These are phyloP conservation scores for Zopfia rhizophila DNA, from an alignment of 2,329 filamentous ascomycete genomes.

Conservation along the genomic window DNA sequence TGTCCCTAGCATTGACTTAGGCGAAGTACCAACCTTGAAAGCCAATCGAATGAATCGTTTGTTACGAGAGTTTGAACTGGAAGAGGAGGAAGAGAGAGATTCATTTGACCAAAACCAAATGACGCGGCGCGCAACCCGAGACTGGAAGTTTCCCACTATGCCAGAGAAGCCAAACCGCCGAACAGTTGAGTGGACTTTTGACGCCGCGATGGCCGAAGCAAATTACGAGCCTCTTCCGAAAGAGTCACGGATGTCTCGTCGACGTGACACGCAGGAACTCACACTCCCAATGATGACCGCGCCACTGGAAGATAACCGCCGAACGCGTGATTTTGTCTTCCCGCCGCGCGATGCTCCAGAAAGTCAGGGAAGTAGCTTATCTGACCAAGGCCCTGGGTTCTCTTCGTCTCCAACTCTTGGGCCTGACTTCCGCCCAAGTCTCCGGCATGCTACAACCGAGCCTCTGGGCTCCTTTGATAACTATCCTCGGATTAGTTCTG, in stretches of 20 bases:
- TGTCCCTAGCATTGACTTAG: constrained; percentile 55
- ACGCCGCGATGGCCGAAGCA: constrained; percentile 55
- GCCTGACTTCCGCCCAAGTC: constrained; percentile 50
- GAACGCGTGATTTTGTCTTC: constrained; percentile 48
- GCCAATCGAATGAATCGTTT: constrained; percentile 64
- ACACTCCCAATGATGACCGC: constrained; percentile 33
- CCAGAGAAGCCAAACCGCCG: constrained; percentile 50
- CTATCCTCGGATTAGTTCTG: constrained; percentile 47
- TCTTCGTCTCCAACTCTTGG: constrained; percentile 44
- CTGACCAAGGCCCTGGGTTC: constrained; percentile 24
- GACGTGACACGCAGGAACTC: constrained; percentile 47
- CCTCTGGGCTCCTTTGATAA: constrained; percentile 52
- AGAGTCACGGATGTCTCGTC: constrained; percentile 36
- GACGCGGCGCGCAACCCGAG: constrained; percentile 57
- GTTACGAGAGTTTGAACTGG: constrained; percentile 53
- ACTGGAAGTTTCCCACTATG: constrained; percentile 64
- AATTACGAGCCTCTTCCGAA: constrained; percentile 44
- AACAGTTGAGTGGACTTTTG: constrained; percentile 61
- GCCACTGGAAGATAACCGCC: constrained; percentile 36
- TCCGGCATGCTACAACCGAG: constrained; percentile 55
- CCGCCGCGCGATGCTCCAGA: constrained; percentile 39
- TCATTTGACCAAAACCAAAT: constrained; percentile 37
- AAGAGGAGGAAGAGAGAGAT: constrained; percentile 48
- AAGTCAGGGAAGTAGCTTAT: constrained; percentile 22
- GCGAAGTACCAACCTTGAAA: constrained; percentile 65